Evolutionary conservation across 208 protist genomes (phyloP), one percentile per base, ranked within the genome.

Genomic region (Porcisia deanei): DNA sequence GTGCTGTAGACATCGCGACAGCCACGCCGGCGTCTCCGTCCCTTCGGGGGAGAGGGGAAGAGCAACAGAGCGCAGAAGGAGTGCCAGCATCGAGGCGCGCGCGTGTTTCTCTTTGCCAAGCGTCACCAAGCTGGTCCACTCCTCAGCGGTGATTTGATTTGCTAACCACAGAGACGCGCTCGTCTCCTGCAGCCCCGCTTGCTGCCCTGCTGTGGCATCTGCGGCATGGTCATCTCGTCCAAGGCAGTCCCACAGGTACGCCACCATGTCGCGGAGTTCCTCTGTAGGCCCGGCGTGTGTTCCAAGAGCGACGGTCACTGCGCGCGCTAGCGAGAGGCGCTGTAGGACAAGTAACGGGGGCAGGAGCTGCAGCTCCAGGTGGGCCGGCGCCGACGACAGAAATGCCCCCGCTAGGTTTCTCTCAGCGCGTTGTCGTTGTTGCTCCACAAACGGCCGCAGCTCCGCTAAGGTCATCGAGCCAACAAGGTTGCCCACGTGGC

Each of bases 101-200:
- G 91, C 77, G 14, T 82, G 77, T 65, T 86, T 87, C 14, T 77
- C 76, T 71, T 87, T 87, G 18, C 81, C 84, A 58, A 91, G 91
- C 25, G 77, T 30, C 10, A 85, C 81, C 30, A 96, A 34, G 49
- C 83, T 91, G 20, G 61, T 39, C 92, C 92, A 96, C 49, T 89
- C 85, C 41, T 91, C 84, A 25, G 85, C 77, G 8, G 58, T 86
- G 43, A 96, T 74, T 25, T 60, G 41, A 77, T 86, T 83, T 4
- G 86, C 90, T 12, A 94, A 34, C 55, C 81, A 54, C 53, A 82
- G 53, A 0, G 69, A 72, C 41, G 49, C 34, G 45, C 65, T 30
- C 1, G 7, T 22, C 59, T 58, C 14, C 43, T 14, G 53, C 41
- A 12, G 47, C 9, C 34, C 22, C 54, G 66, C 43, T 30, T 2